Evolutionary conservation across 2,329 filamentous ascomycete species (phyloP).

Genomic region (Cyclaneusma minus): DNA sequence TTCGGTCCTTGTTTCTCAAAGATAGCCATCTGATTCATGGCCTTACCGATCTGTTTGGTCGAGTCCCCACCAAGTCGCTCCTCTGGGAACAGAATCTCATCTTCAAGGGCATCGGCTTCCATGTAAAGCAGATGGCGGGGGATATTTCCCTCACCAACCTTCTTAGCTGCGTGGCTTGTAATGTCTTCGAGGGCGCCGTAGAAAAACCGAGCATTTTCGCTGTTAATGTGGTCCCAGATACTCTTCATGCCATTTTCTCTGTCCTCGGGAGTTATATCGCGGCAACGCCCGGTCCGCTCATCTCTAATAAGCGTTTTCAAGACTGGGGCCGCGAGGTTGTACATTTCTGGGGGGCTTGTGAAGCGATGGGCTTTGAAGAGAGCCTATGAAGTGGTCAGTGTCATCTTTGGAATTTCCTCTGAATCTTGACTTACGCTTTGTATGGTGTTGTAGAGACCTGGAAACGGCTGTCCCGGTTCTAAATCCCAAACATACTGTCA

Average conservation of each 20-base stretch:
- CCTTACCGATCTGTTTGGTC: constrained; percentile 3
- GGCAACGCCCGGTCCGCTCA: constrained; percentile 17
- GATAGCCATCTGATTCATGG: constrained; percentile 1
- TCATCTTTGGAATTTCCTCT: no score
- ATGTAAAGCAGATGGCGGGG: constrained; percentile 19
- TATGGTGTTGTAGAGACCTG: constrained; percentile 17
- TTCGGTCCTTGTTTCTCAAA: no score
- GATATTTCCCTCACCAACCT: constrained; percentile 4
- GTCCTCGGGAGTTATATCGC: constrained; percentile 22
- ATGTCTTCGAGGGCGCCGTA: constrained; percentile 2
- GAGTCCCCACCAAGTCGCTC: constrained; percentile 11
- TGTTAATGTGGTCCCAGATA: constrained; percentile 19
- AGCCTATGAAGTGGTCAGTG: no score
- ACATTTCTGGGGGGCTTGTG: constrained; percentile 16
- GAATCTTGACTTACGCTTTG: constrained; percentile 13
- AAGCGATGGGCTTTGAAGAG: constrained; percentile 23
- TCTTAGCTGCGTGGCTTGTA: not conserved
- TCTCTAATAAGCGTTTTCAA: constrained; percentile 22
- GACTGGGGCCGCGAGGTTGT: constrained; percentile 18
- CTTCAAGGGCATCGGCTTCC: constrained; percentile 24
- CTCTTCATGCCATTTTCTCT: constrained; percentile 14
- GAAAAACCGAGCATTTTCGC: constrained; percentile 5
- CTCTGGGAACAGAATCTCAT: constrained; percentile 24
- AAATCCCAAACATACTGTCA: constrained; percentile 26
- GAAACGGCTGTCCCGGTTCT: constrained; percentile 17